phyloP scores from a whole-genome alignment of 495 filamentous ascomycete genomes.

The Xylaria scruposa region DNA sequence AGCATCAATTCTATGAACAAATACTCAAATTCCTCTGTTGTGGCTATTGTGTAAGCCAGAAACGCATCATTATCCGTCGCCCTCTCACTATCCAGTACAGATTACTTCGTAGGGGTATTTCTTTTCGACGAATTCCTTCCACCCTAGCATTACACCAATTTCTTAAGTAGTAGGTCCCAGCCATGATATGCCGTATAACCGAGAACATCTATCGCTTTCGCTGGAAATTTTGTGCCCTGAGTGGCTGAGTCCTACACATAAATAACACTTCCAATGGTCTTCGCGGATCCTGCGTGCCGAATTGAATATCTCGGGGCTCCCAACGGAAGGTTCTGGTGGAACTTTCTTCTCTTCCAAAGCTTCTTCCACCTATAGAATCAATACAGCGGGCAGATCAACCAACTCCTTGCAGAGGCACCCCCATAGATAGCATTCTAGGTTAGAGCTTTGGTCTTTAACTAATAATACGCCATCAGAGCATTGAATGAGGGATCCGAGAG shows the following conservation, averaged over 20 bases:
- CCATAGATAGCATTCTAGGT: too few species aligned
- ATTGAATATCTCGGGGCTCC: too few species aligned
- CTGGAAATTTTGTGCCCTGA: conserved; percentile 69
- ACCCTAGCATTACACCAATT: conserved; percentile 64
- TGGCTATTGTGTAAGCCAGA: conserved; percentile 64
- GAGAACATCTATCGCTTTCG: conserved; percentile 63
- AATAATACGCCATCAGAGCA: too few species aligned
- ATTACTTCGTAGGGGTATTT: conserved; percentile 32
- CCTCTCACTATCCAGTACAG: conserved; percentile 27
- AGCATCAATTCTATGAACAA: conserved; percentile 68
- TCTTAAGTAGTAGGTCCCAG: conserved; percentile 68
- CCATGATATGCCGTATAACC: conserved; percentile 73
- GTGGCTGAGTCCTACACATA: conserved; percentile 65
- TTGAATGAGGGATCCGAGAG: too few species aligned
- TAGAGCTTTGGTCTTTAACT: too few species aligned
- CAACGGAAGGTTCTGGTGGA: too few species aligned
- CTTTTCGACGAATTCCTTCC: conserved; percentile 33
- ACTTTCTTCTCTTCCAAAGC: too few species aligned
- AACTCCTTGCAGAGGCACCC: too few species aligned
- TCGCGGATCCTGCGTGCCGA: conserved; percentile 61
- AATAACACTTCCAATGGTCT: conserved; percentile 69
- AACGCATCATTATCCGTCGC: conserved; percentile 68
- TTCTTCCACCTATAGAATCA: too few species aligned
- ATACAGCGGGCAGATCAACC: too few species aligned
- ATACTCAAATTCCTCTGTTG: conserved; percentile 64